Percentiles rank a stretch among this genome's conserved stretches.
phyloP scores from a whole-genome alignment of 129 eudicot genomes.

The Saposhnikovia divaricata region DNA sequence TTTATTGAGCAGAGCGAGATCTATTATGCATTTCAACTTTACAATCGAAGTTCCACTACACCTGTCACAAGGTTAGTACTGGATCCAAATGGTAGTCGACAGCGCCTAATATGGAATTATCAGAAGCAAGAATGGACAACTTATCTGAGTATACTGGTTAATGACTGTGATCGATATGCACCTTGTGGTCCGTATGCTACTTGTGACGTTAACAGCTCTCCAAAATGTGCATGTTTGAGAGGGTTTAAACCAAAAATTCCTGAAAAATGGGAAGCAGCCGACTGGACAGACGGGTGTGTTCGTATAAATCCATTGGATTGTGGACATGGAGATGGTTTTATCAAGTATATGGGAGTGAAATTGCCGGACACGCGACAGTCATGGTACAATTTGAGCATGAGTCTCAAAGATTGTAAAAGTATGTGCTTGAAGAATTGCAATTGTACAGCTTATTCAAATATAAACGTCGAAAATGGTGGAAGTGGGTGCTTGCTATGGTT shows the following conservation, averaged over 20 bases:
- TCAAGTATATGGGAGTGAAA: neutral
- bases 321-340: slow-evolving; percentile 7
- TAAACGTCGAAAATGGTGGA: neutral
- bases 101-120: neutral
- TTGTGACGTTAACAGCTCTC: slow-evolving; percentile 7
- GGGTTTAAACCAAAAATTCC: slow-evolving; percentile 17
- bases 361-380: slow-evolving; percentile 7
- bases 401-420: neutral
- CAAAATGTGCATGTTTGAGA: slow-evolving; percentile 15
- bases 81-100: neutral
- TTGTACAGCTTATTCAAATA: slow-evolving; percentile 1
- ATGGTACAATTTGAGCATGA: slow-evolving; percentile 2
- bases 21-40: neutral
- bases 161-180: slow-evolving; percentile 2
- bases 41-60: neutral
- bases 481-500: slow-evolving; percentile 9
- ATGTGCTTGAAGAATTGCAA: neutral
- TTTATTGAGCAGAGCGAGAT: neutral
- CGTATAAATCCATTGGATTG: slow-evolving; percentile 4
- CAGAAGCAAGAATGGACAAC: neutral
- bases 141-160: neutral
- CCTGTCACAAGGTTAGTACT: neutral
- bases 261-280: slow-evolving; percentile 14
- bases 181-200: slow-evolving; percentile 11
- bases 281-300: slow-evolving; percentile 21